Evolutionary conservation across 257 asterid genomes (phyloP), one percentile per base, ranked within the genome.

Genomic region (Parsonsia alboflavescens): DNA sequence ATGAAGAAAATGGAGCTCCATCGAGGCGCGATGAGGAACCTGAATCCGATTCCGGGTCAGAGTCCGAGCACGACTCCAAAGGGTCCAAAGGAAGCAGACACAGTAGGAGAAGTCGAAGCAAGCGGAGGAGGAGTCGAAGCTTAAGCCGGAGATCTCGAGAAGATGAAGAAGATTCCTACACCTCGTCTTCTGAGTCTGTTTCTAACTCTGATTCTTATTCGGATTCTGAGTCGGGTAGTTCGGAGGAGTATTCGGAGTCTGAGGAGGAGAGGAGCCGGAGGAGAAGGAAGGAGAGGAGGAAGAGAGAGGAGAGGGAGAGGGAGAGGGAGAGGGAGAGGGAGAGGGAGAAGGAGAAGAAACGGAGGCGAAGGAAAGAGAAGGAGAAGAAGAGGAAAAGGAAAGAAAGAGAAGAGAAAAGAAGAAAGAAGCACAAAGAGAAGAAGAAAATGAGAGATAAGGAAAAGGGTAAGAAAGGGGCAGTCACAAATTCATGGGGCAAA

Each of bases 401-500:
- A 50, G 82, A 84, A 75, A 78, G 74, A 26, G 75, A 76, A 66
- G 61, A 68, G 70, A 80, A 67, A 76, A 83, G 81, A 80, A 78
- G 42, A 42, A 77, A 78, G 59, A 82, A 75, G 67, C 80, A 77
- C 75, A 82, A 83, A 62, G 75, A 84, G 72, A 85, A 83, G 83
- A 82, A 82, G 10, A 85, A 87, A 87, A 84, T 86, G 86, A 82
- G 74, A 41, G 79, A 81, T 33, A 83, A 83, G 39, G 90, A 92
- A 19, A 87, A 79, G 78, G 96, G 88, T 63, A 88, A 91, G 85
- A 86, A 75, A 73, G 89, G 93, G 3, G 98, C 98, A 16, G 99
- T 94, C 72, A 94, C 98, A 19, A 81, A 86, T 83, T 87, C 84
- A 9, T 94, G 99, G 99, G 99, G 99, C 0, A 94, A 92, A 81